These are phyloP conservation scores for Epichloe amarillans DNA, from an alignment of 2,329 filamentous ascomycete genomes.

Conservation along the genomic window DNA sequence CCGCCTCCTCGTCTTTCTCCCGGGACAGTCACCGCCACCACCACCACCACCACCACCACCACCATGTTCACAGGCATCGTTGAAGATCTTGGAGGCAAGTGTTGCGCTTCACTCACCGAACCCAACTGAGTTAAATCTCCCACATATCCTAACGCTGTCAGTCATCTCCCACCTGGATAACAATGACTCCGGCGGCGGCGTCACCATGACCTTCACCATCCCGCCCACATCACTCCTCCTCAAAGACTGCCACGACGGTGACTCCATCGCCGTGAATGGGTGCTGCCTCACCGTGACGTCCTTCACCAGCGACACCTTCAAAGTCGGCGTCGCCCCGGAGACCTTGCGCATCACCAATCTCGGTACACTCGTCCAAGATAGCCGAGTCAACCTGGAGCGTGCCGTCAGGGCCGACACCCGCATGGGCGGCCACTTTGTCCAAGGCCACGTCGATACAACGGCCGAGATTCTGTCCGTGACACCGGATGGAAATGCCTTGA, in stretches of 20 bases:
- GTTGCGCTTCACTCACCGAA: background rate
- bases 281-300: conserved; percentile 81
- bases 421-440: conserved; percentile 97
- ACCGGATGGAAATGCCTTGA: conserved; percentile 81
- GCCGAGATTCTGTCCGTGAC: conserved; percentile 60
- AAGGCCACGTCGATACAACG: conserved; percentile 89
- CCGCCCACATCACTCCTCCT: conserved; percentile 58
- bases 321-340: conserved; percentile 87
- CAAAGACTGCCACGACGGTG: conserved; percentile 69
- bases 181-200: conserved; percentile 74
- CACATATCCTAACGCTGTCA: conserved; percentile 25
- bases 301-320: conserved; percentile 49
- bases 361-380: conserved; percentile 52
- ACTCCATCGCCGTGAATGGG: conserved; percentile 92
- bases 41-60: conserved; percentile 4
- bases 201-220: conserved; percentile 75
- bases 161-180: conserved; percentile 71
- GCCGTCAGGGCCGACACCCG: conserved; percentile 83
- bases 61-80: conserved; percentile 93
- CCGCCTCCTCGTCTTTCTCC: background rate
- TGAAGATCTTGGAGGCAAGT: conserved; percentile 80
- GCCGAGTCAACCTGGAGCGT: conserved; percentile 81
- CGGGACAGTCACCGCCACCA: too few species aligned
- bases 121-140: background rate
- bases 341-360: conserved; percentile 93